A percentile compares a stretch with the other conserved stretches of the same genome.
phyloP scores from a whole-genome alignment of 441 rosid species.

The Syzygium malaccense region DNA sequence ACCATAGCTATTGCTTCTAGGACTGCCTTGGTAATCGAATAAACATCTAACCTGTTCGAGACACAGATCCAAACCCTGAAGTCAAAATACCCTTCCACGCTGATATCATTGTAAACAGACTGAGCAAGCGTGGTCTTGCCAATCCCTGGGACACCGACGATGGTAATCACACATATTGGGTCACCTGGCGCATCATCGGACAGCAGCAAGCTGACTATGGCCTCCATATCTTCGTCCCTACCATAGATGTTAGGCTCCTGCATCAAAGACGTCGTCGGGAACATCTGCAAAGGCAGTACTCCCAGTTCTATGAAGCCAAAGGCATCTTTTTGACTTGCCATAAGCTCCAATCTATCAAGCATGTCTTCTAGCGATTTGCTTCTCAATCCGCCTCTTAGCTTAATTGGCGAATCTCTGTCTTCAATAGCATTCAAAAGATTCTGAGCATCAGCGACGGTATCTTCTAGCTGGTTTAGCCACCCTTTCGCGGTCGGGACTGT shows the following conservation, averaged over 20 bases:
- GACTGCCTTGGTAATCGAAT: neutral
- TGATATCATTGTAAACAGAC: neutral
- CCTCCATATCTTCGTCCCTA: neutral
- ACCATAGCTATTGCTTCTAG: neutral
- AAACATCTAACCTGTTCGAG: neutral
- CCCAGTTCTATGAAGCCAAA: neutral
- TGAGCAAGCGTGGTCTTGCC: neutral
- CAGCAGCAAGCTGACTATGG: neutral
- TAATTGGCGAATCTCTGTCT: neutral
- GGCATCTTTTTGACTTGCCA: neutral
- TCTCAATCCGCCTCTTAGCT: neutral
- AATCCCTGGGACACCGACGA: neutral
- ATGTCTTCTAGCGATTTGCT: neutral
- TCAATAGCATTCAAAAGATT: neutral
- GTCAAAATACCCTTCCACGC: neutral
- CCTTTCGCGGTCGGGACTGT: neutral
- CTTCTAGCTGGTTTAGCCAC: constrained; percentile 4
- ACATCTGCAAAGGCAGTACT: neutral
- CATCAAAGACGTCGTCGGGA: accelerated
- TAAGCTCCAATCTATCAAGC: neutral
- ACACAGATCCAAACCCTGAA: neutral
- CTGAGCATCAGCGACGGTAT: neutral
- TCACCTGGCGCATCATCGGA: neutral
- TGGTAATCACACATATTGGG: neutral
- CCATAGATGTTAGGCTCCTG: neutral